These are phyloP conservation scores for Eimeria brunetti DNA, from an alignment of 169 alveolate species.

Conservation along the genomic window DNA sequence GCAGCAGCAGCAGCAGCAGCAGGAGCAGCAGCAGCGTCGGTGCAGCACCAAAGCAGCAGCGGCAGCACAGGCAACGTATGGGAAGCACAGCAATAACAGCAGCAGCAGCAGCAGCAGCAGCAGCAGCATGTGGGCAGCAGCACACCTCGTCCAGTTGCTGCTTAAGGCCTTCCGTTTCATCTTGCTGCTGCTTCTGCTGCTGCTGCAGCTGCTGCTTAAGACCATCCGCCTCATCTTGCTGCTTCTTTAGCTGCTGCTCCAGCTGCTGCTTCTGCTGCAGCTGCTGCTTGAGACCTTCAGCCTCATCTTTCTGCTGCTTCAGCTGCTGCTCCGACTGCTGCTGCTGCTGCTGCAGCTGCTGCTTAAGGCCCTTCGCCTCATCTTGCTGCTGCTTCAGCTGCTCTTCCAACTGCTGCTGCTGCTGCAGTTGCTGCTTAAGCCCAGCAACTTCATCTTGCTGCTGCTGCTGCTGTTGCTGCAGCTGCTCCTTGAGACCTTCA, in stretches of 20 bases:
- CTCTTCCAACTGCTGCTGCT: background rate
- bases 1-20: conserved; percentile 11
- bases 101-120: conserved; percentile 31
- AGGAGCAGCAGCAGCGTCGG: background rate
- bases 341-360: conserved; percentile 2
- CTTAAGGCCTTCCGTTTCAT: background rate
- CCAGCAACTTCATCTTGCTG: background rate
- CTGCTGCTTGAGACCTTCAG: background rate
- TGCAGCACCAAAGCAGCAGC: background rate
- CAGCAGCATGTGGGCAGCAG: background rate
- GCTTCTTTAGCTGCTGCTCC: background rate
- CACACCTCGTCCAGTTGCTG: conserved; percentile 35
- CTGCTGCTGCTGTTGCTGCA: background rate
- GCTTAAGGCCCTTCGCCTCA: background rate
- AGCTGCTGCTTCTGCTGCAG: background rate
- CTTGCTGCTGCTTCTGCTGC: conserved; percentile 27
- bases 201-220: background rate
- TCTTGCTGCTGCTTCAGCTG: background rate
- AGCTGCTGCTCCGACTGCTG: background rate
- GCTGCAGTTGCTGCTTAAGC: background rate
- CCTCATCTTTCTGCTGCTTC: background rate
- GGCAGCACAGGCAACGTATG: background rate
- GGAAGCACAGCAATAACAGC: background rate
- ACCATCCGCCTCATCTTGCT: background rate
- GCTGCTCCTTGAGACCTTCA: background rate